phyloP scores from a whole-genome alignment of 345 rosid genomes.

The Aegle marmelos region DNA sequence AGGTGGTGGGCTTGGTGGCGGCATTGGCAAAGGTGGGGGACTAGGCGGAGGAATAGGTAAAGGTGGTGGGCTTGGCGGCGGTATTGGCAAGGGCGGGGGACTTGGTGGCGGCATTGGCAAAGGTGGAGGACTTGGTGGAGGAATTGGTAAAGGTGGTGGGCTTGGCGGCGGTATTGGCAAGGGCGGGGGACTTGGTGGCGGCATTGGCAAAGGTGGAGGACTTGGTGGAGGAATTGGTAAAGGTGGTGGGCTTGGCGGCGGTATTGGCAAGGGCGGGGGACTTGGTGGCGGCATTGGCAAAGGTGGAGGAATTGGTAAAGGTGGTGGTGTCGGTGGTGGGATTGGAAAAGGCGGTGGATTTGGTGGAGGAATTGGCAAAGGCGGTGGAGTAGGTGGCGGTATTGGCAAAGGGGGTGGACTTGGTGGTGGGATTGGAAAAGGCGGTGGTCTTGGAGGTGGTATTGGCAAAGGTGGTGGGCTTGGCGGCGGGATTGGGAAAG shows the following conservation, averaged over 20 bases:
- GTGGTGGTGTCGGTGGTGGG: not conserved
- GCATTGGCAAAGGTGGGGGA: conserved; percentile 29
- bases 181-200: conserved; percentile 18
- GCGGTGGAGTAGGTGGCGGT: not conserved
- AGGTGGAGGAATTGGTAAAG: conserved; percentile 35
- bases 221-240: not conserved
- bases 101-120: conserved; percentile 13
- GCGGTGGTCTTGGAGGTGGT: conserved; percentile 24
- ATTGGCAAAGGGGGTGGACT: conserved; percentile 30
- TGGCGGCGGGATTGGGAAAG: conserved; percentile 22
- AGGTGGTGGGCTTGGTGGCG: not conserved
- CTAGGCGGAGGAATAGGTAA: not conserved
- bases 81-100: not conserved
- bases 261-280: conserved; percentile 22
- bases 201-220: not conserved
- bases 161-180: conserved; percentile 14
- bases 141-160: conserved; percentile 9
- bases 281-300: conserved; percentile 18
- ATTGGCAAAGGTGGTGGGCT: conserved; percentile 18
- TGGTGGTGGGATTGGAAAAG: conserved; percentile 30
- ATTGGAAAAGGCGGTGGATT: conserved; percentile 4
- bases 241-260: conserved; percentile 40
- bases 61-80: conserved; percentile 8
- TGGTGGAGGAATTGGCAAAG: conserved; percentile 20
- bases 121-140: not conserved